phyloP scores from a whole-genome alignment of 2,329 filamentous ascomycete genomes.

The Beauveria caledonica region DNA sequence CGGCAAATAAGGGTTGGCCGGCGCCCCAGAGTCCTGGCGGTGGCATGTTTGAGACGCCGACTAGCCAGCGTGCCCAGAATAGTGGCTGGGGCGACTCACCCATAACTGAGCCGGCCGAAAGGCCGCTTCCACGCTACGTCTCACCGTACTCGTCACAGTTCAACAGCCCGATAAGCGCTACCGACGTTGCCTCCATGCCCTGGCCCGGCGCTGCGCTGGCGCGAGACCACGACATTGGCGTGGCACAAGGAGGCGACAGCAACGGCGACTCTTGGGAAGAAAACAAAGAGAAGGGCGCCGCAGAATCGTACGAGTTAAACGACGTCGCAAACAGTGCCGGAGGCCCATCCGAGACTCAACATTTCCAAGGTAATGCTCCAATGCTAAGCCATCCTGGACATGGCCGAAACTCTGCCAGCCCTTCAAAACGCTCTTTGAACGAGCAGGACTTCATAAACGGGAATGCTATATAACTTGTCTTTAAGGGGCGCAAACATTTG shows the following conservation, averaged over 20 bases:
- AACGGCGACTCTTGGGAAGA: slow-evolving; percentile 16
- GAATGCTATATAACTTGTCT: neutral
- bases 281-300: slow-evolving; percentile 33
- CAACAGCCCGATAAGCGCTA: slow-evolving; percentile 46
- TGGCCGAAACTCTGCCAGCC: slow-evolving; percentile 27
- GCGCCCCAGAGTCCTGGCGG: slow-evolving; percentile 19
- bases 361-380: slow-evolving; percentile 24
- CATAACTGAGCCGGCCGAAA: slow-evolving; percentile 33
- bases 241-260: slow-evolving; percentile 33
- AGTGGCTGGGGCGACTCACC: slow-evolving; percentile 46
- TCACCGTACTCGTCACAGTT: slow-evolving; percentile 54
- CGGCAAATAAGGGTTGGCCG: slow-evolving; percentile 32
- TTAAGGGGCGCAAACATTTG: neutral
- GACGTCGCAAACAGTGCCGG: slow-evolving; percentile 32
- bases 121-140: slow-evolving; percentile 39
- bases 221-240: slow-evolving; percentile 30
- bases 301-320: slow-evolving; percentile 42
- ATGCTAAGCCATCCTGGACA: slow-evolving; percentile 39
- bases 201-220: slow-evolving; percentile 26
- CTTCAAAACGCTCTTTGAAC: slow-evolving; percentile 16
- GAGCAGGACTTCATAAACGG: slow-evolving; percentile 10
- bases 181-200: slow-evolving; percentile 25
- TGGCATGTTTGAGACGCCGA: slow-evolving; percentile 36
- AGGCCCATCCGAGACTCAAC: neutral
- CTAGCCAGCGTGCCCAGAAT: slow-evolving; percentile 44